Evolutionary conservation across 176 grass and related monocot genomes (phyloP).

Genomic region (Panicum miliaceum): DNA sequence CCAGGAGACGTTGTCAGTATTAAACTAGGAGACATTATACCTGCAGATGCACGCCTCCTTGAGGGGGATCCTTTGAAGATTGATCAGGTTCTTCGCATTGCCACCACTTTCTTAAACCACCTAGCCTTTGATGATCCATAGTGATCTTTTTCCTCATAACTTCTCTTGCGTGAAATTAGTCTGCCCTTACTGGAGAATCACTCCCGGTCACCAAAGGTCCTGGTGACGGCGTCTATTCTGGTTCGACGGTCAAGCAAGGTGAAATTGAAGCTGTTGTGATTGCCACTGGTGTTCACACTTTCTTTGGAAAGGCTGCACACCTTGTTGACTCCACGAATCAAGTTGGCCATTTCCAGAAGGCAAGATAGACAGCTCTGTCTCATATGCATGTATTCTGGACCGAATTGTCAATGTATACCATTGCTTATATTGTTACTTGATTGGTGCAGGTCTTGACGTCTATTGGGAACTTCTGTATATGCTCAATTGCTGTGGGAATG

Average conservation of each 20-base stretch:
- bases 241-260: conserved; percentile 78
- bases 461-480: conserved; percentile 84
- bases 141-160: not conserved
- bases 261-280: conserved; percentile 80
- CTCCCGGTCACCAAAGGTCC: conserved; percentile 73
- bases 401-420: not conserved
- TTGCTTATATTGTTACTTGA: conserved; percentile 1
- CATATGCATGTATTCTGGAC: not conserved
- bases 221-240: conserved; percentile 80
- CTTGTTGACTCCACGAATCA: conserved; percentile 85
- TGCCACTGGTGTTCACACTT: conserved; percentile 82
- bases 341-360: conserved; percentile 91
- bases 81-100: conserved; percentile 61
- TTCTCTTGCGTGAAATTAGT: conserved; percentile 41
- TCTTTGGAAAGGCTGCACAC: conserved; percentile 86
- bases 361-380: conserved; percentile 1
- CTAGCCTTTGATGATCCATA: not conserved
- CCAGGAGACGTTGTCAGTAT: conserved; percentile 75
- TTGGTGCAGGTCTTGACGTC: conserved; percentile 64
- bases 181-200: conserved; percentile 74
- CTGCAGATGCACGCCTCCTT: conserved; percentile 78
- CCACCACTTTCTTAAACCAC: not conserved
- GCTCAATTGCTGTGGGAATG: conserved; percentile 75
- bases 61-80: conserved; percentile 88
- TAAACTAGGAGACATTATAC: conserved; percentile 79